Base-by-base conservation (phyloP, 2,329 filamentous ascomycete genomes). In the Elsinoe australis region DNA sequence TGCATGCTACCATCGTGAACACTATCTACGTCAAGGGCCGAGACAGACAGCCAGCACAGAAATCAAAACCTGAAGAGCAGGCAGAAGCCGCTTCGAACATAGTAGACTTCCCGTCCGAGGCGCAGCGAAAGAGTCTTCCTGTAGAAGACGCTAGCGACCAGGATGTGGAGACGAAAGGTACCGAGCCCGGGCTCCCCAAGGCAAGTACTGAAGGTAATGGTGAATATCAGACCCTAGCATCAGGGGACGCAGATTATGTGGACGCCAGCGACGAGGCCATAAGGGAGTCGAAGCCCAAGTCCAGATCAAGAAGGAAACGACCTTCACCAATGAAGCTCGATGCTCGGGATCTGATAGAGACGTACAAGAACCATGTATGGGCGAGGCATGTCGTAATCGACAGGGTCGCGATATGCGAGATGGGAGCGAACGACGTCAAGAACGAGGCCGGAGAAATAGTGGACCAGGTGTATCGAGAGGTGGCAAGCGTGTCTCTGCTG, bases 1-100 rank as follows among this genome's bases (percentile, higher is more conserved):
- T 95, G 45, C 90, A 95, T 61, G 87, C 86, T 14, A 95, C 90
- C 0, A 69, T 95, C 3, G 67, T 92, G 44, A 95, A 95, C 63
- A 94, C 88, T 0, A 78, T 88, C 10, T 94, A 95, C 61, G 79
- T 80, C 34, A 77, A 73, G 59, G 64, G 64, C 3, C 61, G 56
- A 44, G 58, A 51, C 28, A 51, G 54, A 41, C 57, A 57, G 14
- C 21, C 18, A 6, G 29, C 31, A 3, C 5, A 14, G 35, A 54
- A 14, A 50, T 41, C 21, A 50, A 50, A 9, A 55, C 41, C 22
- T 57, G 53, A 38, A 12, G 17, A 15, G 5, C 4, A 7, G 8
- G 5, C 29, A 8, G 29, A 12, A n/a, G 29, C 29, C n/a, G n/a
- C n/a, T n/a, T n/a, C n/a, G n/a, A n/a, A n/a, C 29, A 2, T n/a